phyloP scores from a whole-genome alignment of 306 rosid genomes.

The Rubus idaeus region DNA sequence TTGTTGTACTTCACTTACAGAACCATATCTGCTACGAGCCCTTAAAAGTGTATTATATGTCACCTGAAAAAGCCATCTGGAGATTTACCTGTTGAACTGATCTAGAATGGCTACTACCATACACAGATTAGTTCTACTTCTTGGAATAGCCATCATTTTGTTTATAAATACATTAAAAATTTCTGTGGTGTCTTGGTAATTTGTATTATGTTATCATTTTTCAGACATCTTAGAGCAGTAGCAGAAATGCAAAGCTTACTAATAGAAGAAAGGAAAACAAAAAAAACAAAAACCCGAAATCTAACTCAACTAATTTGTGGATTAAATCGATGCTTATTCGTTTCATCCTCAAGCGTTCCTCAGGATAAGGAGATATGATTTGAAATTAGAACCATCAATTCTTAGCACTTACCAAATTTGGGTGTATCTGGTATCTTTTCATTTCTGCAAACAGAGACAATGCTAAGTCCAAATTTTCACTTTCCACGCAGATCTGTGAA shows the following conservation, averaged over 20 bases:
- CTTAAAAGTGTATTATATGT: conserved; percentile 81
- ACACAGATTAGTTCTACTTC: background rate
- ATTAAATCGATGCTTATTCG: background rate
- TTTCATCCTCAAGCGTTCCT: background rate
- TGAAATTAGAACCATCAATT: background rate
- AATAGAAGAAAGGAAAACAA: background rate
- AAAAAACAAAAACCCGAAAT: background rate
- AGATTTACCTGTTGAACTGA: background rate
- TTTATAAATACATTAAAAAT: background rate
- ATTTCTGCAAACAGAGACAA: conserved; percentile 69
- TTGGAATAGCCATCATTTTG: background rate
- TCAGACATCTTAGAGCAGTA: too few relatives aligned
- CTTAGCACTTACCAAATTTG: conserved; percentile 67
- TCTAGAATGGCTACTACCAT: background rate
- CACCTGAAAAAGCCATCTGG: conserved; percentile 49
- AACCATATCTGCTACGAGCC: conserved; percentile 77
- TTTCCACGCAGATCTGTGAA: conserved; percentile 76
- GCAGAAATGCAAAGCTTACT: background rate
- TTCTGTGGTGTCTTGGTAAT: background rate
- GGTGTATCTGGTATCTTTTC: conserved; percentile 65
- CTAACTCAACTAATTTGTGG: background rate
- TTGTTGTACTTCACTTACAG: conserved; percentile 78
- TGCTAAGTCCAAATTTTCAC: conserved; percentile 58
- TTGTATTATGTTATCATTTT: too few relatives aligned
- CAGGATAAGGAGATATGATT: background rate